These are phyloP conservation scores for Rhynchospora tenuis DNA, from an alignment of 176 grass and related monocot genomes.

Conservation along the genomic window DNA sequence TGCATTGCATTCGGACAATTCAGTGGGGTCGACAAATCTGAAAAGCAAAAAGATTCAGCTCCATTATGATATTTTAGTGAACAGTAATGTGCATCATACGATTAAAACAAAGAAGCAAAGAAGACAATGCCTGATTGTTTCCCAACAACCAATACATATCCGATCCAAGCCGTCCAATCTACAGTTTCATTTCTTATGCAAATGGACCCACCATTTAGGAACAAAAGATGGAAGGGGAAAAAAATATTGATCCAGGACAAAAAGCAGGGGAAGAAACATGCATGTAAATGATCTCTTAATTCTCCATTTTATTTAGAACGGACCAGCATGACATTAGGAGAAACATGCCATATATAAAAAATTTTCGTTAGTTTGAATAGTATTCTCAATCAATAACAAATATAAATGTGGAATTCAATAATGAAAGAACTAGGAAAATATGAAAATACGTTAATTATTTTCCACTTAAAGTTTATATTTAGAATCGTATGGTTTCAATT, in stretches of 20 bases:
- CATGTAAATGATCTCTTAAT: too few relatives aligned
- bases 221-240: not conserved
- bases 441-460: not conserved
- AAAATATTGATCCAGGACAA: too few relatives aligned
- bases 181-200: not conserved
- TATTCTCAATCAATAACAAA: too few relatives aligned
- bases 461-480: not conserved
- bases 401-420: not conserved
- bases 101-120: not conserved
- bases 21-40: not conserved
- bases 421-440: not conserved
- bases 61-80: not conserved
- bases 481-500: too few relatives aligned
- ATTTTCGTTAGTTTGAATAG: too few relatives aligned
- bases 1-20: not conserved
- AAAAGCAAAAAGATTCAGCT: not conserved
- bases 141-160: constrained; percentile 21
- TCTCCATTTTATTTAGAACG: too few relatives aligned
- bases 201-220: not conserved
- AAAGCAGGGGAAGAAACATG: too few relatives aligned
- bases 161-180: constrained; percentile 13
- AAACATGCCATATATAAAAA: too few relatives aligned
- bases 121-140: constrained; percentile 10
- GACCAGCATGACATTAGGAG: too few relatives aligned
- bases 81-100: not conserved